phyloP scores from a whole-genome alignment of 2,329 filamentous ascomycete genomes.

The Fusarium drepaniforme region DNA sequence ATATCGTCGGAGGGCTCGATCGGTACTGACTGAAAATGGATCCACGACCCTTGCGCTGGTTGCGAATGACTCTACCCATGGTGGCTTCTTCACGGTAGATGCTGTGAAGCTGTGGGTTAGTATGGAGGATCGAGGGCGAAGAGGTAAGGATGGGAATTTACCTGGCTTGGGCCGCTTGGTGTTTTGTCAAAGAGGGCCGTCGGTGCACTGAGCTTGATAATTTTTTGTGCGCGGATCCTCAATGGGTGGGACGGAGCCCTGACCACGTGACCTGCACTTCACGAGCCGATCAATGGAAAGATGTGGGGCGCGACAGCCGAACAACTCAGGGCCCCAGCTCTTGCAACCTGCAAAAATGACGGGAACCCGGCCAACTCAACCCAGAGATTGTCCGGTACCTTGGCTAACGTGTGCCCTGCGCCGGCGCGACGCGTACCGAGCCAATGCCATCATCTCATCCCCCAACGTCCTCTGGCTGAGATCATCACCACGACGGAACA shows the following conservation, averaged over 20 bases:
- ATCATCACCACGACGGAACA: constrained; percentile 25
- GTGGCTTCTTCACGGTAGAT: constrained; percentile 53
- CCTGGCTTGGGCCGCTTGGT: constrained; percentile 57
- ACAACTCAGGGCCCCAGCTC: constrained; percentile 10
- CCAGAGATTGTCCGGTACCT: constrained; percentile 23
- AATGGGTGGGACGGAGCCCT: constrained; percentile 47
- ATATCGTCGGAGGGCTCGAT: constrained; percentile 41
- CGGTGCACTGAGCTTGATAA: constrained; percentile 45
- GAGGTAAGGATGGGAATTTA: constrained; percentile 46
- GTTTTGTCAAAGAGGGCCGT: constrained; percentile 51
- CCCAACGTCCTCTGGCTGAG: constrained; percentile 28
- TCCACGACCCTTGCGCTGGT: constrained; percentile 73
- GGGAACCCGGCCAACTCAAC: constrained; percentile 1
- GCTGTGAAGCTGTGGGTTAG: constrained; percentile 47
- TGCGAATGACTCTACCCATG: constrained; percentile 74
- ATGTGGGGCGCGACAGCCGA: constrained; percentile 16
- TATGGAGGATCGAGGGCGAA: constrained; percentile 42
- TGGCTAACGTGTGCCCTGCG: constrained; percentile 4
- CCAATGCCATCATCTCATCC: constrained; percentile 25
- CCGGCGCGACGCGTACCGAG: constrained; percentile 19
- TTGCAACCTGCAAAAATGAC: constrained; percentile 8
- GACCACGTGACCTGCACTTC: constrained; percentile 53
- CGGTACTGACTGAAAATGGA: constrained; percentile 67
- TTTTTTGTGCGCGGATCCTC: constrained; percentile 54
- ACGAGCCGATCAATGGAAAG: background rate